Evolutionary conservation across 2,329 filamentous ascomycete genomes (phyloP).

Genomic region (Penicillium sp.): DNA sequence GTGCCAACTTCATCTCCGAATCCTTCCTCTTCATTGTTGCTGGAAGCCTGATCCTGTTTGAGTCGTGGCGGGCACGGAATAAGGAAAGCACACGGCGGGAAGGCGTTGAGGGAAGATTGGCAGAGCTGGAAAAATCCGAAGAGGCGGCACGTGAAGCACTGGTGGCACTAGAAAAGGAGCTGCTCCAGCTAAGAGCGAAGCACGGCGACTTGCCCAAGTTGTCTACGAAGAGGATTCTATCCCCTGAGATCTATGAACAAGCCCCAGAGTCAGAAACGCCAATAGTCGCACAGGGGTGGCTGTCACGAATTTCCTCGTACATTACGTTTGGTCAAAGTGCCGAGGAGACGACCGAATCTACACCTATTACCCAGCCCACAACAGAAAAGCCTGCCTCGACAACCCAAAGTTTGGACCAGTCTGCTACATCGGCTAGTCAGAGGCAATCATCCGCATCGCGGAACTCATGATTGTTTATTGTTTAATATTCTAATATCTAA

Average conservation of each 20-base stretch:
- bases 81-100: slow-evolving; percentile 61
- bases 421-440: not conserved
- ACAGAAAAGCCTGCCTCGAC: slow-evolving; percentile 1
- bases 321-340: slow-evolving; percentile 26
- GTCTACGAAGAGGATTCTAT: slow-evolving; percentile 34
- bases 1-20: slow-evolving; percentile 68
- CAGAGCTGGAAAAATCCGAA: slow-evolving; percentile 55
- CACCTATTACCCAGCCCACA: slow-evolving; percentile 7
- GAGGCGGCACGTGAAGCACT: slow-evolving; percentile 41
- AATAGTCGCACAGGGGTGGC: slow-evolving; percentile 28
- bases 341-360: slow-evolving; percentile 9
- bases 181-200: slow-evolving; percentile 42
- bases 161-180: slow-evolving; percentile 47
- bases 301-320: slow-evolving; percentile 35
- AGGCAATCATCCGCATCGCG: not conserved
- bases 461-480: not conserved
- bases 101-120: slow-evolving; percentile 59
- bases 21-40: slow-evolving; percentile 65
- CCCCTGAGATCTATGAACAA: slow-evolving; percentile 41
- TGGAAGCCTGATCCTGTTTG: slow-evolving; percentile 60
- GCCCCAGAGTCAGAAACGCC: slow-evolving; percentile 16
- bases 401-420: not conserved
- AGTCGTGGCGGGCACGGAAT: slow-evolving; percentile 59
- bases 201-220: slow-evolving; percentile 31
- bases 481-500: not conserved